Evolutionary conservation across 2,329 filamentous ascomycete genomes (phyloP).

Genomic region (Monosporascus sp.): DNA sequence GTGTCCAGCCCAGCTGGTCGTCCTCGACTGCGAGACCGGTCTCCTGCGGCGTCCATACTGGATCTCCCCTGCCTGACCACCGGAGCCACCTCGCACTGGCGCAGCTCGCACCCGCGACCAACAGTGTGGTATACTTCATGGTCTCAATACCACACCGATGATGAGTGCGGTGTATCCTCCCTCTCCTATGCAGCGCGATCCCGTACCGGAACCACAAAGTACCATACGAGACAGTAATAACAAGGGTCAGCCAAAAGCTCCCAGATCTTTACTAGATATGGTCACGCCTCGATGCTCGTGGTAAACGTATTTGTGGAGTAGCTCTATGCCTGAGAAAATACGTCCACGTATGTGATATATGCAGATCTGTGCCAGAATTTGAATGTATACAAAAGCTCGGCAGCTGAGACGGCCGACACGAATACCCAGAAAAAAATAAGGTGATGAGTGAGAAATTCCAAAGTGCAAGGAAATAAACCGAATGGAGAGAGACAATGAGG

Average conservation of each 20-base stretch:
- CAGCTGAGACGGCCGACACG: too few relatives aligned
- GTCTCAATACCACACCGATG: neutral
- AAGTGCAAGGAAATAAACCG: too few relatives aligned
- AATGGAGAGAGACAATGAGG: too few relatives aligned
- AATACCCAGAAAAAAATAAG: too few relatives aligned
- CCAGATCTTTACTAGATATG: too few relatives aligned
- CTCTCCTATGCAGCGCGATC: neutral
- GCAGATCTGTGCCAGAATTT: neutral
- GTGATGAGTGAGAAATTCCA: too few relatives aligned
- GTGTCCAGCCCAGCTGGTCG: constrained; percentile 15
- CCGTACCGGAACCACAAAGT: too few relatives aligned
- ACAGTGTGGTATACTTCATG: constrained; percentile 13
- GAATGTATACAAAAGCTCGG: neutral
- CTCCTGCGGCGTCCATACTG: constrained; percentile 12
- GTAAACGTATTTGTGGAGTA: neutral
- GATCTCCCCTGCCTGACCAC: constrained; percentile 15
- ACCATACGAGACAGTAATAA: too few relatives aligned
- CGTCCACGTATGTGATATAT: too few relatives aligned
- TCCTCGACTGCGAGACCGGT: constrained; percentile 6
- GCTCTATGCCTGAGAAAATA: too few relatives aligned
- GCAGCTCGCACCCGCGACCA: constrained; percentile 10
- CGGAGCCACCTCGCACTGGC: constrained; percentile 16
- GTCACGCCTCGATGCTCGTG: neutral
- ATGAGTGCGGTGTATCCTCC: neutral
- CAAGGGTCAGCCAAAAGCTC: too few relatives aligned